Evolutionary conservation across 2,329 filamentous ascomycete genomes (phyloP), one percentile per base, ranked within the genome.

Genomic region (Drechslera avenae): DNA sequence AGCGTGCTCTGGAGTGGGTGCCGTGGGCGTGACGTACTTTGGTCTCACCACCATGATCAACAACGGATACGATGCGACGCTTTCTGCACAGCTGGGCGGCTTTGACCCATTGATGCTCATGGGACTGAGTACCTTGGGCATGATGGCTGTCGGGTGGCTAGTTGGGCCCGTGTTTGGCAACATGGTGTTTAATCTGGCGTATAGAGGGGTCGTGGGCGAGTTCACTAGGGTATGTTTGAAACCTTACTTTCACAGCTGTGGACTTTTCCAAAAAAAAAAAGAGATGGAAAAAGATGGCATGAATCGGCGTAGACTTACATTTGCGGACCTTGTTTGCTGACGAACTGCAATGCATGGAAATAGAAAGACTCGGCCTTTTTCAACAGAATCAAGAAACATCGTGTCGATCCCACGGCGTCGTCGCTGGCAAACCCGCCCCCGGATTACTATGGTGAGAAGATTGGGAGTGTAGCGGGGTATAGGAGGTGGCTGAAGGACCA

Each of bases 391-490:
- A 94, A 92, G 81, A 90, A 88, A 75, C 88, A 94, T 78, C 86
- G 94, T 19, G 93, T 96, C 55, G 93, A 99, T 73, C 93, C 94
- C 3, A 89, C 87, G 13, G 88, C 88, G 46, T 95, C 91, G 56
- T 96, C 90, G 33, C 87, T 94, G 63, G 85, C 90, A 44, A 97
- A 97, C 78, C 94, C 94, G 14, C 90, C 96, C 1, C 92, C 93
- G 35, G 94, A 99, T 73, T 99, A 96, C 77, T 99, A 99, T 69
- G 94, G 94, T 66, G 94, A 99, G 79, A 97, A 97, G 82, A 96
- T 99, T 66, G 90, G 89, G 43, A 96, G 91, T 66, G 91, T 97
- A 17, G 82, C 86, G 46, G 92, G 90, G 39, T 99, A 97, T 75
- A 82, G 94, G 67, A 87, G 91, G 73, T 99, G 94, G 94, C 78